Evolutionary conservation across 306 rosid species (phyloP).

Genomic region (Ammopiptanthus mongolicus): DNA sequence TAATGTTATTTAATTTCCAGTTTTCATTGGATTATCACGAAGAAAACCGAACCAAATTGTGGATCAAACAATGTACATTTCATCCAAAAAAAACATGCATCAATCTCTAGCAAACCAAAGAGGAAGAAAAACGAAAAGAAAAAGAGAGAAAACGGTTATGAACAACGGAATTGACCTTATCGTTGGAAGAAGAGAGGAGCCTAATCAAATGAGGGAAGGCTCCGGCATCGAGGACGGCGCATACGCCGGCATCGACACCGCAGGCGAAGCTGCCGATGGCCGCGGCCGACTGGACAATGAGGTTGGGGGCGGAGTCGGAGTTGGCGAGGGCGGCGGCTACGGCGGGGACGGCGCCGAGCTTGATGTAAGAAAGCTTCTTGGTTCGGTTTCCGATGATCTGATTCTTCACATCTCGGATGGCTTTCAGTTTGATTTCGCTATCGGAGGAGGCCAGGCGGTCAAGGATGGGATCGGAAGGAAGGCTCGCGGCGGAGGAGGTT

Average conservation of each 20-base stretch:
- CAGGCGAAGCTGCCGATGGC: conserved; percentile 89
- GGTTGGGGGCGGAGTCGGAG: conserved; percentile 39
- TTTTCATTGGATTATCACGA: neutral
- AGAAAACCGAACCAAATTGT: neutral
- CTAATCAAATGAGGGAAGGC: conserved; percentile 54
- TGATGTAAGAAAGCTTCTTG: conserved; percentile 75
- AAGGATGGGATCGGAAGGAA: conserved; percentile 53
- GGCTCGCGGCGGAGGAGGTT: conserved; percentile 36
- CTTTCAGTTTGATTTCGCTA: conserved; percentile 59
- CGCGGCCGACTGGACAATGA: conserved; percentile 86
- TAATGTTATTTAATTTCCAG: neutral
- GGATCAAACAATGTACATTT: conserved; percentile 5
- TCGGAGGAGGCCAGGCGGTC: conserved; percentile 62
- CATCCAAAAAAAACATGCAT: neutral
- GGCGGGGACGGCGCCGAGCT: conserved; percentile 75
- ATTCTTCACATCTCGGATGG: conserved; percentile 84
- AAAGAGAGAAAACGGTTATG: neutral
- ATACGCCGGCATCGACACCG: conserved; percentile 84
- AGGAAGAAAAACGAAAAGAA: neutral
- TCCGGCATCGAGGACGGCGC: conserved; percentile 79
- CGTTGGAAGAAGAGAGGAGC: conserved; percentile 60
- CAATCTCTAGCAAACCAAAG: neutral
- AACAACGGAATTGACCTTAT: conserved; percentile 49
- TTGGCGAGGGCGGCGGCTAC: conserved; percentile 54
- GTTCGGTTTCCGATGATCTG: conserved; percentile 97